These are phyloP conservation scores for Colletotrichum spaethianum DNA, from an alignment of 2,329 filamentous ascomycete species.

Conservation along the genomic window DNA sequence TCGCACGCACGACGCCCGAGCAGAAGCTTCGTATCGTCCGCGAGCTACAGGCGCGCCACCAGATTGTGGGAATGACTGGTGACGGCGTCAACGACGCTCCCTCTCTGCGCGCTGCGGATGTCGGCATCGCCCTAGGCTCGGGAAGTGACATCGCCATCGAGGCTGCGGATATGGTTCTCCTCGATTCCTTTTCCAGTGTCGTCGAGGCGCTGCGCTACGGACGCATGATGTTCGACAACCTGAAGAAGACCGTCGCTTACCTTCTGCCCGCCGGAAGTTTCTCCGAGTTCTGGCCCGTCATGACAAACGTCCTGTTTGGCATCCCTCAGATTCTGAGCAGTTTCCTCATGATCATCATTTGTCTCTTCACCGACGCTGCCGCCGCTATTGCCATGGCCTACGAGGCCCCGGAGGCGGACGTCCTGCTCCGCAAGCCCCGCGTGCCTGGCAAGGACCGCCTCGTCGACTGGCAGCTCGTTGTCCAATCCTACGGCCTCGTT, in stretches of 20 bases:
- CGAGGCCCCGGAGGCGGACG: constrained; percentile 82
- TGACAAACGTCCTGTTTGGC: constrained; percentile 80
- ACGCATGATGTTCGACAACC: constrained; percentile 83
- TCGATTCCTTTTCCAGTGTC: constrained; percentile 81
- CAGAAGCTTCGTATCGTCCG: constrained; percentile 86
- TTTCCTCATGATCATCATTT: constrained; percentile 80
- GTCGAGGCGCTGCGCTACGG: constrained; percentile 81
- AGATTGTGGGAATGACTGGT: constrained; percentile 85
- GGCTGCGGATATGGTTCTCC: constrained; percentile 84
- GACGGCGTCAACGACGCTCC: constrained; percentile 92
- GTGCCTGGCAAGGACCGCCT: constrained; percentile 79
- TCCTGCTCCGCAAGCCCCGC: constrained; percentile 78
- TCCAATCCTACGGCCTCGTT: constrained; percentile 80
- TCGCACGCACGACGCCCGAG: constrained; percentile 82
- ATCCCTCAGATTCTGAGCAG: constrained; percentile 80
- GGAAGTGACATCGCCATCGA: constrained; percentile 88
- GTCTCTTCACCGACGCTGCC: constrained; percentile 83
- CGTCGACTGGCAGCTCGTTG: constrained; percentile 79
- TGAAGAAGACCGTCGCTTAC: constrained; percentile 84
- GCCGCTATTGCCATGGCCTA: constrained; percentile 82
- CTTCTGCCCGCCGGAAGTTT: constrained; percentile 81
- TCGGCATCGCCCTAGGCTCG: constrained; percentile 85
- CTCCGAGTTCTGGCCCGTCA: constrained; percentile 82
- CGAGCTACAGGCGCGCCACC: constrained; percentile 76
- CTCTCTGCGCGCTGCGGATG: constrained; percentile 83